A percentile compares a stretch with the other conserved stretches of the same genome.
These are phyloP conservation scores for Mortierella alpina DNA, from an alignment of 192 early-diverging fungal species.

Conservation along the genomic window DNA sequence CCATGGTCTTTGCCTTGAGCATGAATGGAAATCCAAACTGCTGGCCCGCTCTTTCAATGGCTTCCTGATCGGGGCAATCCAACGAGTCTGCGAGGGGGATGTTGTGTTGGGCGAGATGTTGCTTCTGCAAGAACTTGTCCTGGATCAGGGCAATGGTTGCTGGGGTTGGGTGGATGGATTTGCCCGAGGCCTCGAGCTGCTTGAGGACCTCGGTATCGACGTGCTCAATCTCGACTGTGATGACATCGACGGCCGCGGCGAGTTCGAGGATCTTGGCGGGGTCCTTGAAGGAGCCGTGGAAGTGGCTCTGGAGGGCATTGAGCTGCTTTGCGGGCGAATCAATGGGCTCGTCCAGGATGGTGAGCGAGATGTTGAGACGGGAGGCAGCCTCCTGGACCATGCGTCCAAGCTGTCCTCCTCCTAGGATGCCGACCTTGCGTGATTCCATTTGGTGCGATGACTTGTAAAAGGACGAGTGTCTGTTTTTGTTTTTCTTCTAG, in stretches of 20 bases:
- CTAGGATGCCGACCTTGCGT: conserved; percentile 67
- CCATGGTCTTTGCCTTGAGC: conserved; percentile 93
- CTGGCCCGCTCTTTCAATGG: conserved; percentile 64
- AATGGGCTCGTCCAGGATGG: conserved; percentile 81
- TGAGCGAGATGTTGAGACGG: conserved; percentile 86
- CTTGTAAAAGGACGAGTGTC: no score
- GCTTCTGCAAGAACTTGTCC: conserved; percentile 96
- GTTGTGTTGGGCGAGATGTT: conserved; percentile 70
- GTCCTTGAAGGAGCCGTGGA: conserved; percentile 89
- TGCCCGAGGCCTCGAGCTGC: conserved; percentile 65
- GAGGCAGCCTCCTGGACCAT: conserved; percentile 97
- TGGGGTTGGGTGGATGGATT: conserved; percentile 83
- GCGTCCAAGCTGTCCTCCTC: conserved; percentile 96
- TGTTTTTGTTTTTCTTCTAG: no score
- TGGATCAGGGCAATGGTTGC: conserved; percentile 90
- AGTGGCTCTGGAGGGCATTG: conserved; percentile 71
- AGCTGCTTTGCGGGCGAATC: conserved; percentile 91
- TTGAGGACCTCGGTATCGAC: conserved; percentile 78
- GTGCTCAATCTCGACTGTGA: conserved; percentile 99
- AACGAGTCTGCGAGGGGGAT: conserved; percentile 80
- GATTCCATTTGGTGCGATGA: conserved; percentile 52
- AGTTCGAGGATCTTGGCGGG: conserved; percentile 79
- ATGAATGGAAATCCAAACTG: conserved; percentile 94
- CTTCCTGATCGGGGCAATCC: conserved; percentile 67
- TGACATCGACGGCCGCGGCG: conserved; percentile 78